These are phyloP conservation scores for Erodium moschatum DNA, from an alignment of 441 rosid species.

Conservation along the genomic window DNA sequence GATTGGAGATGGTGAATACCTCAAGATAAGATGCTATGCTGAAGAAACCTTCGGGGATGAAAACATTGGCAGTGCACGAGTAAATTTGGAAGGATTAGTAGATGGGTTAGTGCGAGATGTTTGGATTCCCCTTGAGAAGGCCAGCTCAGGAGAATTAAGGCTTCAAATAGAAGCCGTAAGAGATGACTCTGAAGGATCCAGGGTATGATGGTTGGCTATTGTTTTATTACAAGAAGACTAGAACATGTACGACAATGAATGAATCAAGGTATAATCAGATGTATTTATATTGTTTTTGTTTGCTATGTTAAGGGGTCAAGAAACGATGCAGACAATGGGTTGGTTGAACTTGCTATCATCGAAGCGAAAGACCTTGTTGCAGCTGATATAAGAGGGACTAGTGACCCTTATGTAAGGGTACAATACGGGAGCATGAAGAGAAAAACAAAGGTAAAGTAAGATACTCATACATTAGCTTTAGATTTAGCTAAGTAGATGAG, in stretches of 20 bases:
- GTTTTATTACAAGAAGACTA: background rate
- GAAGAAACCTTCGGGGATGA: constrained; percentile 80
- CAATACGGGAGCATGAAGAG: constrained; percentile 74
- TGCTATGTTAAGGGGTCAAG: constrained; percentile 38
- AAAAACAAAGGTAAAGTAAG: constrained; percentile 80
- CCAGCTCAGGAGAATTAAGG: constrained; percentile 76
- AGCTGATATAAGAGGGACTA: constrained; percentile 92
- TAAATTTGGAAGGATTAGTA: constrained; percentile 70
- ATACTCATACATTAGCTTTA: background rate
- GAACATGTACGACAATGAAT: background rate
- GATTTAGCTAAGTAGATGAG: too few relatives aligned
- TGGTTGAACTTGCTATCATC: constrained; percentile 73
- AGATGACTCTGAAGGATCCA: constrained; percentile 52
- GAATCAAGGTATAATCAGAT: too few relatives aligned
- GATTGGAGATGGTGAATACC: constrained; percentile 69
- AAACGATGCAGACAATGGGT: constrained; percentile 44
- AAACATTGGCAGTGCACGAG: constrained; percentile 68
- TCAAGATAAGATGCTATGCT: constrained; percentile 62
- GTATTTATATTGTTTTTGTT: too few relatives aligned
- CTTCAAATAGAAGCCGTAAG: constrained; percentile 64
- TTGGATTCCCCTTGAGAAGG: constrained; percentile 93
- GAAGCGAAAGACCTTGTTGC: constrained; percentile 85
- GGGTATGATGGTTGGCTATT: constrained; percentile 28
- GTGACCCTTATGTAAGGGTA: constrained; percentile 93
- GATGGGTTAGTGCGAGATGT: constrained; percentile 61